Evolutionary conservation across 306 rosid species (phyloP).

Genomic region (Lathyrus sativus): DNA sequence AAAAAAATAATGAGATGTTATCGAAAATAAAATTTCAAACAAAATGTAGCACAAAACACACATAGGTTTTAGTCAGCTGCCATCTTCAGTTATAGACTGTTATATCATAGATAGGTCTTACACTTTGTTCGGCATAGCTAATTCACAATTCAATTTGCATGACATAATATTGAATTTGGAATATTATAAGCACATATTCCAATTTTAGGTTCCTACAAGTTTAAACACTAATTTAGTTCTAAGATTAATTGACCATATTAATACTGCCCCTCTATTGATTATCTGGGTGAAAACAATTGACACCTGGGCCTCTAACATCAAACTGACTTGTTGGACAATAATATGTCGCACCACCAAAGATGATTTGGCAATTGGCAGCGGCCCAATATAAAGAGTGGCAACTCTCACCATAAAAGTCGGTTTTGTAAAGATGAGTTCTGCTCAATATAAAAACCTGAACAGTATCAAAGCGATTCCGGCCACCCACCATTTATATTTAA

Average conservation of each 20-base stretch:
- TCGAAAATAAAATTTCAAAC: not conserved
- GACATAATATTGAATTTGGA: not conserved
- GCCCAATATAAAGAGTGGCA: too few species aligned
- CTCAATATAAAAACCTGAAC: too few species aligned
- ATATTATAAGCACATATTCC: not conserved
- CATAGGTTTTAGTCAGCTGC: not conserved
- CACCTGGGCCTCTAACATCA: slow-evolving; percentile 3
- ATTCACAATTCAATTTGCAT: slow-evolving; percentile 11
- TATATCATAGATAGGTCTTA: slow-evolving; percentile 1
- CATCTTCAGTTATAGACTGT: slow-evolving; percentile 1
- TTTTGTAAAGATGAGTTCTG: too few species aligned
- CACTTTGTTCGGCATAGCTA: not conserved
- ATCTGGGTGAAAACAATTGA: not conserved
- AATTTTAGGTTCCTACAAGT: not conserved
- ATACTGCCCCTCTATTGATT: not conserved
- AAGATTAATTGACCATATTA: not conserved
- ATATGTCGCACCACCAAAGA: not conserved
- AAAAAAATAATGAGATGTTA: not conserved
- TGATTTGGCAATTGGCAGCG: not conserved
- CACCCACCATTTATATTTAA: not conserved
- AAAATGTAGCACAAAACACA: not conserved
- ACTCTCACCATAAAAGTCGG: too few species aligned
- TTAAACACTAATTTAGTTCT: not conserved
- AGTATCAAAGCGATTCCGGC: too few species aligned
- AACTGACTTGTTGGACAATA: not conserved